These are phyloP conservation scores for Neurospora terricola DNA, from an alignment of 495 filamentous ascomycete genomes.

Conservation along the genomic window DNA sequence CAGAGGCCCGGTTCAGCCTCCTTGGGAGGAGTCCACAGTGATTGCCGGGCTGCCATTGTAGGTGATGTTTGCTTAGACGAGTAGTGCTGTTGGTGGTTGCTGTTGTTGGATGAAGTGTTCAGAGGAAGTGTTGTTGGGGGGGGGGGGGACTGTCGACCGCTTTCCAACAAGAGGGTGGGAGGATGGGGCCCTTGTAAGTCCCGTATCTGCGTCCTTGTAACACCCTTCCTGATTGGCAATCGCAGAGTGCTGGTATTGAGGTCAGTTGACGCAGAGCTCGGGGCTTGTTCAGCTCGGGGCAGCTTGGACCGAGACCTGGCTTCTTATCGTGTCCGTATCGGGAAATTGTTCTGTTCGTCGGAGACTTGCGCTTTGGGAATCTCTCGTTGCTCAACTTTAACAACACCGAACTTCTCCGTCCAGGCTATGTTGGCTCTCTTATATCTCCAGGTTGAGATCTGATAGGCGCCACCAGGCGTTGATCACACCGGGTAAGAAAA, in stretches of 20 bases:
- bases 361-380: not conserved
- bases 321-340: not conserved
- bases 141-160: not conserved
- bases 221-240: not conserved
- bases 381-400: not conserved
- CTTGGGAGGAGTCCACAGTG: not conserved
- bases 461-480: not conserved
- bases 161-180: not conserved
- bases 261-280: not conserved
- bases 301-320: not conserved
- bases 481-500: not conserved
- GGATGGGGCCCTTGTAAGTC: not conserved
- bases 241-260: not conserved
- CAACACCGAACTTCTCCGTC: not conserved
- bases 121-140: not conserved
- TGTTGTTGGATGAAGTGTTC: not conserved
- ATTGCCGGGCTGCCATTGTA: not conserved
- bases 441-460: not conserved
- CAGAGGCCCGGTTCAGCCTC: not conserved
- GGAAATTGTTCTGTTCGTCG: not conserved
- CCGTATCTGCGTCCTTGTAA: not conserved
- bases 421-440: not conserved
- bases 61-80: not conserved
- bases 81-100: not conserved
- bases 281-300: not conserved